These are phyloP conservation scores for Lasiosphaeria ovina DNA, from an alignment of 495 filamentous ascomycete species.

Conservation along the genomic window DNA sequence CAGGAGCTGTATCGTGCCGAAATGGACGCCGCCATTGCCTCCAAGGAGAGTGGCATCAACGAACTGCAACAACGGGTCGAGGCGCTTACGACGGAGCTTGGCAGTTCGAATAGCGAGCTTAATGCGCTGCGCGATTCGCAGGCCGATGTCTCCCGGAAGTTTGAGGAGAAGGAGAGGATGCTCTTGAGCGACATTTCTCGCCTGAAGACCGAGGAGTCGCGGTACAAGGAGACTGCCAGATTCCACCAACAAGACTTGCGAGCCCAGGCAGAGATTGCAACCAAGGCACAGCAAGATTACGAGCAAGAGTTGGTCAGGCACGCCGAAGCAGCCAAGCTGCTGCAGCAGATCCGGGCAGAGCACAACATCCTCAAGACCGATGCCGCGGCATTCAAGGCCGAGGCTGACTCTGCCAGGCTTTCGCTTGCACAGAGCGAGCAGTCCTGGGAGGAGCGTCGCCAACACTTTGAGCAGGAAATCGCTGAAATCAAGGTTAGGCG, in stretches of 20 bases:
- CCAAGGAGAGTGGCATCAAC: slow-evolving; percentile 72
- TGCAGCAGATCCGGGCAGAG: slow-evolving; percentile 75
- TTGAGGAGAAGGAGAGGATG: slow-evolving; percentile 74
- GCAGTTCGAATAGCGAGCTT: slow-evolving; percentile 74
- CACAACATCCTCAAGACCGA: slow-evolving; percentile 78
- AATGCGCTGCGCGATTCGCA: slow-evolving; percentile 73
- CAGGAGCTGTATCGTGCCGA: slow-evolving; percentile 85
- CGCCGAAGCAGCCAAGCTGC: slow-evolving; percentile 79
- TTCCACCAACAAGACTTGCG: slow-evolving; percentile 88
- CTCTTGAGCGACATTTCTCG: slow-evolving; percentile 75
- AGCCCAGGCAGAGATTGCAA: slow-evolving; percentile 87
- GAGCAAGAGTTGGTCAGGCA: slow-evolving; percentile 92
- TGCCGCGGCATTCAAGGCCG: slow-evolving; percentile 64
- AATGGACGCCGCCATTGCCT: slow-evolving; percentile 66
- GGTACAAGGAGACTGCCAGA: slow-evolving; percentile 69
- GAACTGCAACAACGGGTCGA: slow-evolving; percentile 79
- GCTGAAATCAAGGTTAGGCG: slow-evolving; percentile 71
- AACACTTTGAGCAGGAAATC: slow-evolving; percentile 80
- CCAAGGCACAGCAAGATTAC: slow-evolving; percentile 91
- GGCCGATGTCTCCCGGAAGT: slow-evolving; percentile 65
- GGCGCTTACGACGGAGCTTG: slow-evolving; percentile 77
- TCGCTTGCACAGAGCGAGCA: slow-evolving; percentile 76
- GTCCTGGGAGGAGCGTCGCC: slow-evolving; percentile 79
- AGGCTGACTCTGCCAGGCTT: slow-evolving; percentile 77
- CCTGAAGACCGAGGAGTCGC: slow-evolving; percentile 81